Base-by-base conservation (phyloP, 108 stramenopile species). In the Parmales sp. region DNA sequence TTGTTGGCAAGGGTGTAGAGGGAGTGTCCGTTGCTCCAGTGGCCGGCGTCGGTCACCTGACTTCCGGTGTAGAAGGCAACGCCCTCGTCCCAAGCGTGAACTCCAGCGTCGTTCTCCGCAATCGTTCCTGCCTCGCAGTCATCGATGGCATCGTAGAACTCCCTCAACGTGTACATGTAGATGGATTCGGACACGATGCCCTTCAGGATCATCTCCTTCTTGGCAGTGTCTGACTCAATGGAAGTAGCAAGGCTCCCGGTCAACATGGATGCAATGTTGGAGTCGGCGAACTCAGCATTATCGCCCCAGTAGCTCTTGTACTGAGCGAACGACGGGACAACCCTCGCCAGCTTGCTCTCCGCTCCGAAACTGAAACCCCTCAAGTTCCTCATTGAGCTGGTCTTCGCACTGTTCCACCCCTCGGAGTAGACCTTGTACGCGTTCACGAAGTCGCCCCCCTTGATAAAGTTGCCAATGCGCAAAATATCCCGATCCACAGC, bases 141-240 rank as follows among this genome's bases (percentile, higher is more conserved):
- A 60, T 83, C 76, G 43, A 86, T 45, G 22, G 90, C 88, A 65
- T 87, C 84, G 45, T 89, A 86, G 60, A 86, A 75, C 50, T 82
- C 79, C 7, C 81, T 74, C 45, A 88, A 75, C 68, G 80, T 83
- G 51, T 88, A 90, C 87, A 90, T 87, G 60, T 68, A 85, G 46
- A 83, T 64, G 54, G 36, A 34, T 28, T 34, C 54, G 31, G 36
- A 60, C 54, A 34, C 31, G 5, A 34, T 11, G 26, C 31, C 36
- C 26, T 60, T 60, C 36, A 11, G 16, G 13, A 34, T 34, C 26
- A 60, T 60, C 54, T 60, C 54, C 28, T 60, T 60, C 54, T 34
- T 60, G 31, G 54, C 54, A 28, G 54, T 60, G 2, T 28, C 54
- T n/a, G n/a, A n/a, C 16, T 60, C 54, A 29, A 34, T 60, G 54